Evolutionary conservation across 2,329 filamentous ascomycete genomes (phyloP).

Genomic region (Exophiala calicioides): DNA sequence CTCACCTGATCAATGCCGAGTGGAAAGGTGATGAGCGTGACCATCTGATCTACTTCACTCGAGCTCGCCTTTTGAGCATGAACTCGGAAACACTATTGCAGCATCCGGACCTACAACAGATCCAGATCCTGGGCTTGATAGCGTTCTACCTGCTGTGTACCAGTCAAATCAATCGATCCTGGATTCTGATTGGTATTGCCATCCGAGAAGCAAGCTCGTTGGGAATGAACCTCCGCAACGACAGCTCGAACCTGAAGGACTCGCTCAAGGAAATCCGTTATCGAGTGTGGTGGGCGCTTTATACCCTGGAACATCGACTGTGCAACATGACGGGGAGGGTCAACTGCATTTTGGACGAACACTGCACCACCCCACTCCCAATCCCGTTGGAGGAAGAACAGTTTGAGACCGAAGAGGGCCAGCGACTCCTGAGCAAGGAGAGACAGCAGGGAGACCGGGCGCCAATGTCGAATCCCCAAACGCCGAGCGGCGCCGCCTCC

Average conservation of each 20-base stretch:
- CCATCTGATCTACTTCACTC: slow-evolving; percentile 47
- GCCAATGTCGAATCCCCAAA: slow-evolving; percentile 31
- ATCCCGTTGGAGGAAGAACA: slow-evolving; percentile 44
- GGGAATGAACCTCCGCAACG: slow-evolving; percentile 48
- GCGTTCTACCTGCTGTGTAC: slow-evolving; percentile 46
- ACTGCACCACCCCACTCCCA: slow-evolving; percentile 47
- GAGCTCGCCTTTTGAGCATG: slow-evolving; percentile 46
- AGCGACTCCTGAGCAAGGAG: slow-evolving; percentile 39
- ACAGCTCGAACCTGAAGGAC: slow-evolving; percentile 39
- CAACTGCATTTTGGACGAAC: slow-evolving; percentile 44
- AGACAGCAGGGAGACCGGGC: slow-evolving; percentile 34
- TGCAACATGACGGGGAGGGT: slow-evolving; percentile 50
- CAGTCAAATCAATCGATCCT: slow-evolving; percentile 48
- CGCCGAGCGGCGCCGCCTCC: slow-evolving; percentile 17
- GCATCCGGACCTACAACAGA: slow-evolving; percentile 48
- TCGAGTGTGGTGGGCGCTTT: slow-evolving; percentile 49
- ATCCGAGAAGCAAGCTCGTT: slow-evolving; percentile 46
- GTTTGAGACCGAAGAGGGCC: slow-evolving; percentile 37
- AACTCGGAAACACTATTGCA: slow-evolving; percentile 45
- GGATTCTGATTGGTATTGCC: slow-evolving; percentile 45
- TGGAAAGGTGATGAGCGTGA: slow-evolving; percentile 46
- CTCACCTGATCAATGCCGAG: slow-evolving; percentile 44
- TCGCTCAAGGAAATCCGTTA: slow-evolving; percentile 49
- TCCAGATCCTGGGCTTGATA: slow-evolving; percentile 46
- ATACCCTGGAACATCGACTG: slow-evolving; percentile 47